These are phyloP conservation scores for Pleurotus citrinopileatus DNA, from an alignment of 768 basidiomycete genomes.

Conservation along the genomic window DNA sequence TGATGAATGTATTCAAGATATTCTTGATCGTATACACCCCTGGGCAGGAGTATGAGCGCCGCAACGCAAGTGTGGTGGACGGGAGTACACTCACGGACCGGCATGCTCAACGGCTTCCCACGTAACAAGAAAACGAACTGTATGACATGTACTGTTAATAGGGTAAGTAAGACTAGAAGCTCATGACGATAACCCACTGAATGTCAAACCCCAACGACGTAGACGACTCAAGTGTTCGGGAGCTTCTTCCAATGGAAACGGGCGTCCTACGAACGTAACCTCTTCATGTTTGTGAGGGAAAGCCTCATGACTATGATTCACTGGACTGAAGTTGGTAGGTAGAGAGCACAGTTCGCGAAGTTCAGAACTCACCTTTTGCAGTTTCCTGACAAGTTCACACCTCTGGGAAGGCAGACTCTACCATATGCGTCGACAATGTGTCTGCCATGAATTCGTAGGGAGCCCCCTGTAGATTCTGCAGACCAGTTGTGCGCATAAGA, in stretches of 20 bases:
- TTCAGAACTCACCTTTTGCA: conserved; percentile 68
- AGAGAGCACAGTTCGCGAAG: neutral
- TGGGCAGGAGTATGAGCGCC: conserved; percentile 24
- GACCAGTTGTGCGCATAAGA: conserved; percentile 81
- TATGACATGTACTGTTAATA: neutral
- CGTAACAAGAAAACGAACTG: conserved; percentile 90
- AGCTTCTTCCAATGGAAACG: conserved; percentile 89
- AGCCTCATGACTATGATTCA: conserved; percentile 59
- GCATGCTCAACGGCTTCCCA: conserved; percentile 98
- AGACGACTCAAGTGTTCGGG: conserved; percentile 79
- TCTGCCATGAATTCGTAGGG: conserved; percentile 60
- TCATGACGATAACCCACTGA: conserved; percentile 50
- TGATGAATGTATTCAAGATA: conserved; percentile 79
- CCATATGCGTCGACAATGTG: conserved; percentile 82
- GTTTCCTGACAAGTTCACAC: conserved; percentile 82
- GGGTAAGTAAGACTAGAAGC: neutral
- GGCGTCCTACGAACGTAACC: conserved; percentile 86
- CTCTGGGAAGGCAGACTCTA: conserved; percentile 76
- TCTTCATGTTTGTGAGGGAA: conserved; percentile 64
- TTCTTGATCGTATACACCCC: conserved; percentile 79
- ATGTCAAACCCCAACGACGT: conserved; percentile 84
- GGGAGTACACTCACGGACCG: conserved; percentile 67
- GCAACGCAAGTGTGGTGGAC: conserved; percentile 5
- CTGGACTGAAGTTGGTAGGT: conserved; percentile 45
- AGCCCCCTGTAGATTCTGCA: conserved; percentile 47